Base-by-base conservation (phyloP, 2,329 filamentous ascomycete genomes). In the Pseudogymnoascus sp. region DNA sequence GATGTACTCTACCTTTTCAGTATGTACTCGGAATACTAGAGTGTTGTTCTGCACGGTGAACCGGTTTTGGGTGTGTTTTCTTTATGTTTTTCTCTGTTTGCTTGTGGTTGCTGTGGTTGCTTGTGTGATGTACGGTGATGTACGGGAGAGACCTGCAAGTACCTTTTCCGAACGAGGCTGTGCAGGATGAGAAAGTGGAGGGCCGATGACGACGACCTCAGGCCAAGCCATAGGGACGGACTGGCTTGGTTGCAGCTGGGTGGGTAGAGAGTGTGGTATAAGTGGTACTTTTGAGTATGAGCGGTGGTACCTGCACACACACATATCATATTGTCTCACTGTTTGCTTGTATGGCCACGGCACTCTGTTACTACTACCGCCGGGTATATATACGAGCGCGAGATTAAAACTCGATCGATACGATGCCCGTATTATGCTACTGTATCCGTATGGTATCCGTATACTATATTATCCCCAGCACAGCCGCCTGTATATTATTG, bases 111-210 rank as follows among this genome's bases (percentile, higher is more conserved):
- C 41, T 45, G 41, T 45, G 41, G 41, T 45, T 45, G 41, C 41
- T 45, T 45, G 43, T 48, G 43, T 48, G 43, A 48, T 48, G 43
- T 48, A n/a, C n/a, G n/a, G n/a, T n/a, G n/a, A n/a, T n/a, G n/a
- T n/a, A n/a, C n/a, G n/a, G n/a, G n/a, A n/a, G n/a, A n/a, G 28
- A 31, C 28, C 28, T 31, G 28, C 28, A 31, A 31, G 28, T 51
- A 51, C 45, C 23, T 51, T 51, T 14, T n/a, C 13, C 45, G 13
- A 51, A 51, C 45, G 45, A 51, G 57, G 57, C 57, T 36, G 31
- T 41, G 57, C 57, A 61, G 16, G 28, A 25, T 25, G 57, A 36
- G n/a, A 41, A 36, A 61, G 57, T 61, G 57, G 57, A 21, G 7
- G 57, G 57, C 1, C 57, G 57, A 61, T 41, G 57, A 41, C 57